Evolutionary conservation across 495 filamentous ascomycete genomes (phyloP).

Genomic region (Penicillium antarcticum): DNA sequence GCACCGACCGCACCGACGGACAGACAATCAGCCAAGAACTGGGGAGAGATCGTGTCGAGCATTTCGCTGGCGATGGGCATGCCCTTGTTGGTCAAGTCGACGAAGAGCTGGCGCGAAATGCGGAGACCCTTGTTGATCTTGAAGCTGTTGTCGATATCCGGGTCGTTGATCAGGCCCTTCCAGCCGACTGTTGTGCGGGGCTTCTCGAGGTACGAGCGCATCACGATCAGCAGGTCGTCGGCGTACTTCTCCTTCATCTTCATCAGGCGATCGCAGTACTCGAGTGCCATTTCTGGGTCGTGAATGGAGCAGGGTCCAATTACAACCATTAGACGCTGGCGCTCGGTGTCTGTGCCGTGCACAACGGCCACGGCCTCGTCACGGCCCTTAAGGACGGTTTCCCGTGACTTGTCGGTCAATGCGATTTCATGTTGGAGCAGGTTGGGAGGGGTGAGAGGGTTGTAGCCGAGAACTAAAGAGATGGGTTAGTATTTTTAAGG

Average conservation of each 20-base stretch:
- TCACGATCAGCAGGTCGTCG: slow-evolving; percentile 88
- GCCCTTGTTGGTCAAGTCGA: slow-evolving; percentile 87
- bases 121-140: slow-evolving; percentile 97
- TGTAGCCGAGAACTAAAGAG: slow-evolving; percentile 75
- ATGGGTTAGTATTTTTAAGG: slow-evolving; percentile 2
- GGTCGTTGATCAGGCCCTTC: slow-evolving; percentile 99
- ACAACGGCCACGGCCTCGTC: slow-evolving; percentile 79
- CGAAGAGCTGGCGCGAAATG: slow-evolving; percentile 84
- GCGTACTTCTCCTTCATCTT: slow-evolving; percentile 85
- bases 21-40: slow-evolving; percentile 93
- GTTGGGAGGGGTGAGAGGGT: slow-evolving; percentile 88
- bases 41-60: slow-evolving; percentile 97
- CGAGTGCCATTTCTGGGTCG: slow-evolving; percentile 85
- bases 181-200: slow-evolving; percentile 97
- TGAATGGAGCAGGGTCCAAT: slow-evolving; percentile 97
- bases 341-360: slow-evolving; percentile 67
- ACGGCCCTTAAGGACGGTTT: slow-evolving; percentile 76
- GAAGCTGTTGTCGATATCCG: slow-evolving; percentile 97
- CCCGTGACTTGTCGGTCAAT: slow-evolving; percentile 71
- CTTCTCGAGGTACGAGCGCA: slow-evolving; percentile 99
- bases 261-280: slow-evolving; percentile 85
- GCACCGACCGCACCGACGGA: slow-evolving; percentile 93
- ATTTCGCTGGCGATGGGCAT: slow-evolving; percentile 99
- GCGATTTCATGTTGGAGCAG: slow-evolving; percentile 94
- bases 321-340: slow-evolving; percentile 80